These are phyloP conservation scores for Achaetomium macrosporum DNA, from an alignment of 2,329 filamentous ascomycete genomes.

Conservation along the genomic window DNA sequence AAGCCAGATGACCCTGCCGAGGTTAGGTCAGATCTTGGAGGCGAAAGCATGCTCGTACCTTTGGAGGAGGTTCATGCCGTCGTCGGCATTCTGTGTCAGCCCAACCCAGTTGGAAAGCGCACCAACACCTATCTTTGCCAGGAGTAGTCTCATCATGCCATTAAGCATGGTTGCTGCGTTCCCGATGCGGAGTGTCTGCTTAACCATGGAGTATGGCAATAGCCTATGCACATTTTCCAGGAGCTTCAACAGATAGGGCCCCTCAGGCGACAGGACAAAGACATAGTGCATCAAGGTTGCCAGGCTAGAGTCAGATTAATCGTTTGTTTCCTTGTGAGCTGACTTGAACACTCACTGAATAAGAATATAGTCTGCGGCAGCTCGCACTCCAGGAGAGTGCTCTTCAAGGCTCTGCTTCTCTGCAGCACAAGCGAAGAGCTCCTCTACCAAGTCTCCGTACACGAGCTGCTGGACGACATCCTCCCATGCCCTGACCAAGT, in stretches of 20 bases:
- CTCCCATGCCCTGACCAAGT: constrained; percentile 59
- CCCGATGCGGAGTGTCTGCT: constrained; percentile 67
- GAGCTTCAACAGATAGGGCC: constrained; percentile 66
- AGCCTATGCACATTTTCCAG: constrained; percentile 64
- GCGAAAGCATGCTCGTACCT: constrained; percentile 29
- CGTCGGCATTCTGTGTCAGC: constrained; percentile 61
- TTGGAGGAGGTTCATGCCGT: constrained; percentile 77
- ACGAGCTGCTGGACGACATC: constrained; percentile 60
- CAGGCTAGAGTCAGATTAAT: constrained; percentile 42
- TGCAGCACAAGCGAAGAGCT: constrained; percentile 55
- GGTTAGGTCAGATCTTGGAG: constrained; percentile 8
- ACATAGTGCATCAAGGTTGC: constrained; percentile 70
- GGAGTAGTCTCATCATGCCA: constrained; percentile 63
- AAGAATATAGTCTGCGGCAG: constrained; percentile 59
- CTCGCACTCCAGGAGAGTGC: constrained; percentile 56
- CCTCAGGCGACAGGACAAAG: constrained; percentile 67
- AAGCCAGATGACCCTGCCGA: constrained; percentile 61
- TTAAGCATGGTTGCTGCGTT: constrained; percentile 80
- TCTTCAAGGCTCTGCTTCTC: constrained; percentile 58
- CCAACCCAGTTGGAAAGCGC: constrained; percentile 76
- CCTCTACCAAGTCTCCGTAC: constrained; percentile 62
- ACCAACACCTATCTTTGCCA: constrained; percentile 72
- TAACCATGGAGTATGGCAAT: constrained; percentile 64
- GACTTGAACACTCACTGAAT: constrained; percentile 51
- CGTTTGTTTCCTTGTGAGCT: no score